Evolutionary conservation across 805 yeast genomes (phyloP).

Genomic region (Candida quercuum): DNA sequence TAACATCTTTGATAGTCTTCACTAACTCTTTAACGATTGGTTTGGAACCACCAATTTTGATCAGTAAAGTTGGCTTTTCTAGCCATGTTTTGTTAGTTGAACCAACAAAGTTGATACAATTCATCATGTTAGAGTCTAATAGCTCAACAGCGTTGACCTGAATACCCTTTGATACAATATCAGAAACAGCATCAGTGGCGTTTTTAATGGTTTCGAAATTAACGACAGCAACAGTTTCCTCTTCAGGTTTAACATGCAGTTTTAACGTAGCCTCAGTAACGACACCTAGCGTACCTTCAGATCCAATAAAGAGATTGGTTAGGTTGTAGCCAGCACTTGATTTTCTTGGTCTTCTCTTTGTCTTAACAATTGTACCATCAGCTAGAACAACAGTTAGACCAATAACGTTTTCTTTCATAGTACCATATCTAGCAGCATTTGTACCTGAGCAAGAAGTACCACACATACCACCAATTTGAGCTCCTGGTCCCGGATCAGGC

Average conservation of each 20-base stretch:
- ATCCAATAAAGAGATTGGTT: slow-evolving; percentile 69
- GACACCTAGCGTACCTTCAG: slow-evolving; percentile 77
- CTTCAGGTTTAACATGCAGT: slow-evolving; percentile 57
- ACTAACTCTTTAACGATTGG: slow-evolving; percentile 43
- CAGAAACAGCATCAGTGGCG: slow-evolving; percentile 67
- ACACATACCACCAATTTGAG: slow-evolving; percentile 73
- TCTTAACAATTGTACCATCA: slow-evolving; percentile 74
- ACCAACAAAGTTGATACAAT: slow-evolving; percentile 53
- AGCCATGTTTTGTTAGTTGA: slow-evolving; percentile 47
- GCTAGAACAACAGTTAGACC: slow-evolving; percentile 71
- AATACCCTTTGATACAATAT: slow-evolving; percentile 55
- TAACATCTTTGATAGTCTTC: slow-evolving; percentile 42
- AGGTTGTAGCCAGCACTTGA: slow-evolving; percentile 77
- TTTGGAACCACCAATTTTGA: slow-evolving; percentile 56
- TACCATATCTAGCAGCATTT: slow-evolving; percentile 73
- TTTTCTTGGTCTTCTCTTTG: slow-evolving; percentile 69
- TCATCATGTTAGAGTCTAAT: slow-evolving; percentile 69
- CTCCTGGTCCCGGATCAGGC: slow-evolving; percentile 79
- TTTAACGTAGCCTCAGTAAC: slow-evolving; percentile 74
- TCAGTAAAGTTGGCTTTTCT: slow-evolving; percentile 56
- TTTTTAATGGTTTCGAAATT: slow-evolving; percentile 62
- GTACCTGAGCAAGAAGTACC: slow-evolving; percentile 80
- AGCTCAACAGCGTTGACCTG: slow-evolving; percentile 72
- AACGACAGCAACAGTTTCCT: slow-evolving; percentile 64
- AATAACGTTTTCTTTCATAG: slow-evolving; percentile 70